Conservation (phyloP, 257 asterid species). For the Plectranthus barbatus region DNA sequence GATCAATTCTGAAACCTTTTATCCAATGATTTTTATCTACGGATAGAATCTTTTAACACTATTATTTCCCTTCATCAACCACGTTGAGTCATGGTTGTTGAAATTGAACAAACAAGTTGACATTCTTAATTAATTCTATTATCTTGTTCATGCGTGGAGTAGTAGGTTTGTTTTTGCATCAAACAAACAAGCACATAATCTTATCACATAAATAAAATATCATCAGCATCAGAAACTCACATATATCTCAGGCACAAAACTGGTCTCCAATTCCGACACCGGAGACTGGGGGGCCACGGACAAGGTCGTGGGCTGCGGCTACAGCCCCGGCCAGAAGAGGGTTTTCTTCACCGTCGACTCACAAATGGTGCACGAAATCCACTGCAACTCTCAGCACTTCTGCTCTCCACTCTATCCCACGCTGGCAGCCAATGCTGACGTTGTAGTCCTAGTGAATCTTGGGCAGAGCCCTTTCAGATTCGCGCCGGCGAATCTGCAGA, state of each 20-base stretch:
- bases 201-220: conserved; percentile 1
- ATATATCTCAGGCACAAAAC: conserved; percentile 43
- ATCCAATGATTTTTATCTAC: no score
- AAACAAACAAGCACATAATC: background rate
- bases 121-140: no score
- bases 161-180: no score
- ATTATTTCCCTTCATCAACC: background rate
- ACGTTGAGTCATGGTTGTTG: conserved; percentile 13
- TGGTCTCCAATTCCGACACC: conserved; percentile 35
- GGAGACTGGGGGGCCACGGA: conserved; percentile 43
- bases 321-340: conserved; percentile 58
- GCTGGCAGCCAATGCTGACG: conserved; percentile 53
- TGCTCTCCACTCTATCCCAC: conserved; percentile 64
- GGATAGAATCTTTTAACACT: no score
- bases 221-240: background rate
- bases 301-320: conserved; percentile 78
- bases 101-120: conserved; percentile 13
- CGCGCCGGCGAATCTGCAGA: conserved; percentile 41
- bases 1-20: no score
- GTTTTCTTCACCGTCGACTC: conserved; percentile 75
- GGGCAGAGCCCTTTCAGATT: conserved; percentile 74
- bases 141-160: no score
- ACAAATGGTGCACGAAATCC: conserved; percentile 58
- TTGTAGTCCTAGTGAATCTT: conserved; percentile 51
- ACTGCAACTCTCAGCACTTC: conserved; percentile 60